A percentile compares a stretch with the other conserved stretches of the same genome.
phyloP scores from a whole-genome alignment of 2,329 filamentous ascomycete genomes.

The Fusarium armeniacum region DNA sequence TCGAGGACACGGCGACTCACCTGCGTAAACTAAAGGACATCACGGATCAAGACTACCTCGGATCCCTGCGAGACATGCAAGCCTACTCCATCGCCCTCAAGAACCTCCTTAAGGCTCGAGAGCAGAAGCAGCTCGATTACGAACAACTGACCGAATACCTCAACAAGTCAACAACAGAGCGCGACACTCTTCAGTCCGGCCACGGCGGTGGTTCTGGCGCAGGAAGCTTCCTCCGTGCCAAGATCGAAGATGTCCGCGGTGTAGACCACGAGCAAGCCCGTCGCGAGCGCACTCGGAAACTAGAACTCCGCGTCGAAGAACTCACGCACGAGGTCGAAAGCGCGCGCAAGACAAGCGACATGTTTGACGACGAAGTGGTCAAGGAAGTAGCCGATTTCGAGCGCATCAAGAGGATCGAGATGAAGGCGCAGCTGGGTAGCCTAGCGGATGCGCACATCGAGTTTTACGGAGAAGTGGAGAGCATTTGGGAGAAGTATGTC shows the following conservation, averaged over 20 bases:
- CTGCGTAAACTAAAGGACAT: slow-evolving; percentile 87
- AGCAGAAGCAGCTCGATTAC: slow-evolving; percentile 98
- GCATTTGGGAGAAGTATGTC: slow-evolving; percentile 92
- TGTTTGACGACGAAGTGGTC: slow-evolving; percentile 96
- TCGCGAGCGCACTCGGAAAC: slow-evolving; percentile 86
- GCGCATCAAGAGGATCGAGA: slow-evolving; percentile 93
- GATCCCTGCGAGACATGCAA: slow-evolving; percentile 93
- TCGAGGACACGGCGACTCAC: slow-evolving; percentile 85
- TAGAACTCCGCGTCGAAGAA: slow-evolving; percentile 93
- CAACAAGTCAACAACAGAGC: slow-evolving; percentile 88
- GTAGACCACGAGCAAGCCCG: slow-evolving; percentile 95
- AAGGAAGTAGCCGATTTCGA: slow-evolving; percentile 95
- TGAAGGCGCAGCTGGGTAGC: slow-evolving; percentile 86
- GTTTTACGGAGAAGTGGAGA: slow-evolving; percentile 85
- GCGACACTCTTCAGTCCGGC: slow-evolving; percentile 80
- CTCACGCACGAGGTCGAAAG: slow-evolving; percentile 90
- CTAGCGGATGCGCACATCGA: slow-evolving; percentile 87
- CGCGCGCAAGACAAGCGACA: slow-evolving; percentile 87
- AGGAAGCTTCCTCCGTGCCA: slow-evolving; percentile 88
- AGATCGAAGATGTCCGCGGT: slow-evolving; percentile 95
- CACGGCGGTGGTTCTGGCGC: slow-evolving; percentile 75
- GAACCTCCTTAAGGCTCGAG: slow-evolving; percentile 88
- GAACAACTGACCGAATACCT: slow-evolving; percentile 97
- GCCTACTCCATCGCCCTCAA: slow-evolving; percentile 92
- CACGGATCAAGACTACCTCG: slow-evolving; percentile 96